Evolutionary conservation across 2,329 filamentous ascomycete species (phyloP), one percentile per base, ranked within the genome.

Genomic region (Exophiala phaeomuriformis): DNA sequence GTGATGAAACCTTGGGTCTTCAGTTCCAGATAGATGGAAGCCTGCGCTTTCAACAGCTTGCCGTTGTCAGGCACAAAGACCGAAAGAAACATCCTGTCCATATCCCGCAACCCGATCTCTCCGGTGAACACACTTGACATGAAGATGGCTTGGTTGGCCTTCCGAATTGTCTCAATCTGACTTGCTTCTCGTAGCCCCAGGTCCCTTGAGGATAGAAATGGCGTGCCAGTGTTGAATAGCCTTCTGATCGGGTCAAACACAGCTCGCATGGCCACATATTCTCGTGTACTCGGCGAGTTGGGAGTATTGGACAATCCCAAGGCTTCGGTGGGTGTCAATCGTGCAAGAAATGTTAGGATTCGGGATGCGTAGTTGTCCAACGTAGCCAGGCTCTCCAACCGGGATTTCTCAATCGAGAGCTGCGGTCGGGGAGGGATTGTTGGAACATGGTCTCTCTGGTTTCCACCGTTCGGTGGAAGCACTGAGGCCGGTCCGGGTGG

Each of bases 1-100:
- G 80, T 80, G 52, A 85, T 80, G 62, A 83, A 85, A 9, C 81
- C 80, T 64, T 85, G 82, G 1, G 82, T 84, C 67, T 85, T 85
- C 12, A 85, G 68, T 57, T 84, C 81, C 9, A 85, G 72, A 60
- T 78, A 83, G 29, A 85, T 69, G 9, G 77, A 75, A 1, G 78
- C 80, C 61, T 83, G 80, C 56, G 77, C 78, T 61, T 82, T 81
- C 19, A 81, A 67, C 27, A 85, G 65, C 7, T 78, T 72, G 36
- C 74, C 75, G 28, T 79, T 78, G 51, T 81, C 75, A 0, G 80
- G 77, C 5, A 83, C 78, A 63, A 85, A 85, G 0, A 80, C 80
- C 42, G 83, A 77, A 28, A 85, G 70, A 63, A 85, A 85, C 60
- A 77, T 74, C 42, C 82, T 77, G 62, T 85, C 81, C 41, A 85